These are phyloP conservation scores for Schizophyllum commune DNA, from an alignment of 1,284 basidiomycete genomes.

Conservation along the genomic window DNA sequence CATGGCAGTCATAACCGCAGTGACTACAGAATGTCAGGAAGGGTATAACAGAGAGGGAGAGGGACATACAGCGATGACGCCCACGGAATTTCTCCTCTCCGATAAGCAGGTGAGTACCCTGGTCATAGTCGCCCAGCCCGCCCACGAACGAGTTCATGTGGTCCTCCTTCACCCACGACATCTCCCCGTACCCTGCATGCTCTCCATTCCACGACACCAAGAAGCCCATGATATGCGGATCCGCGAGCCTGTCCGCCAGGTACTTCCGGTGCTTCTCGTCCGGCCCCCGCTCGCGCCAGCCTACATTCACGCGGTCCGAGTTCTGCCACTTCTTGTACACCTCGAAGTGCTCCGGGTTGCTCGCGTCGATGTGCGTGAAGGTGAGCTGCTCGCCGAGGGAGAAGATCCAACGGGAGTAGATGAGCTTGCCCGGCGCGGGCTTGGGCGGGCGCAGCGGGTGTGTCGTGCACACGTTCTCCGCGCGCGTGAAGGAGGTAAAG, in stretches of 20 bases:
- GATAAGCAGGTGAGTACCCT: slow-evolving; percentile 14
- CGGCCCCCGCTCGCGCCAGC: slow-evolving; percentile 12
- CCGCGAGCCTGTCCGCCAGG: slow-evolving; percentile 9
- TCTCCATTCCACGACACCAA: slow-evolving; percentile 13
- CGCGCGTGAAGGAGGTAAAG: slow-evolving; percentile 10
- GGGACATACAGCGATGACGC: slow-evolving; percentile 9
- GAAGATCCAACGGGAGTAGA: slow-evolving; percentile 12
- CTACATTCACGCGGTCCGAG: slow-evolving; percentile 13
- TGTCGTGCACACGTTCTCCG: slow-evolving; percentile 11
- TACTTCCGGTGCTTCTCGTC: slow-evolving; percentile 12
- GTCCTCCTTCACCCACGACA: slow-evolving; percentile 14
- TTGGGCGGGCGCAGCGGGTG: slow-evolving; percentile 14
- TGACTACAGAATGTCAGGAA: slow-evolving; percentile 5
- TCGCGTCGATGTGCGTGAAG: slow-evolving; percentile 13
- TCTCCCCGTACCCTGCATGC: slow-evolving; percentile 12
- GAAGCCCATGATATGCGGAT: slow-evolving; percentile 12
- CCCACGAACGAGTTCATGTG: slow-evolving; percentile 13
- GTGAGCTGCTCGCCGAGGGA: slow-evolving; percentile 9
- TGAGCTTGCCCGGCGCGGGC: slow-evolving; percentile 11
- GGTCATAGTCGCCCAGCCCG: slow-evolving; percentile 14
- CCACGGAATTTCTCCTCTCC: slow-evolving; percentile 15
- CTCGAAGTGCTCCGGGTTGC: slow-evolving; percentile 11
- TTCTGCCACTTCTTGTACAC: slow-evolving; percentile 13
- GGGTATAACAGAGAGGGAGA: not conserved
- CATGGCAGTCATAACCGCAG: slow-evolving; percentile 14